These are phyloP conservation scores for Xerocomellus amylosporus DNA, from an alignment of 768 basidiomycete genomes.

Conservation along the genomic window DNA sequence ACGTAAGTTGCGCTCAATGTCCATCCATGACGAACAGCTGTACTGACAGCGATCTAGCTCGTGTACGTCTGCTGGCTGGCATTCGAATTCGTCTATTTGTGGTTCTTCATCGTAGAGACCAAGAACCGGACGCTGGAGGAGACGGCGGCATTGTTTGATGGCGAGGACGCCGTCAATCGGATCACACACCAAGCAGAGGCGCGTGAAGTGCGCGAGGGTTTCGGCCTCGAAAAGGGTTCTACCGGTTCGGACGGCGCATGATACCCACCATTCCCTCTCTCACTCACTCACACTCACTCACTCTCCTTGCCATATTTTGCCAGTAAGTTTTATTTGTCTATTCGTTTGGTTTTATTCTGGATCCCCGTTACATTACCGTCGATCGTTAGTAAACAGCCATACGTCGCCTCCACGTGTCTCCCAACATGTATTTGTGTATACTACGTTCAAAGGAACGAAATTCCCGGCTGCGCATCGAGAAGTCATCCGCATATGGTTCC, in stretches of 20 bases:
- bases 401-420: not conserved
- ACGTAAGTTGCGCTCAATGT: slow-evolving; percentile 38
- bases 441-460: not conserved
- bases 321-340: not conserved
- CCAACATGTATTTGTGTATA: not conserved
- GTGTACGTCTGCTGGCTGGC: slow-evolving; percentile 71
- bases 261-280: not conserved
- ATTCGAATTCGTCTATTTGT: slow-evolving; percentile 63
- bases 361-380: not conserved
- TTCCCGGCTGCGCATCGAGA: not conserved
- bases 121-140: slow-evolving; percentile 74
- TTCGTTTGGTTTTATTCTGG: not conserved
- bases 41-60: slow-evolving; percentile 35
- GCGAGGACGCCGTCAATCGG: slow-evolving; percentile 47
- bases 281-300: not conserved
- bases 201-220: slow-evolving; percentile 15
- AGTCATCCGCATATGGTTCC: not conserved
- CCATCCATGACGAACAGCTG: not conserved
- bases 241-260: slow-evolving; percentile 1
- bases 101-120: slow-evolving; percentile 69
- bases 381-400: not conserved
- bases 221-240: slow-evolving; percentile 20
- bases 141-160: slow-evolving; percentile 80
- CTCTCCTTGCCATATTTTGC: not conserved
- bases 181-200: slow-evolving; percentile 31